Percentiles rank a stretch among this genome's conserved stretches.
Conservation (phyloP, 352 stramenopile species). For the Phytophthora sp. region DNA sequence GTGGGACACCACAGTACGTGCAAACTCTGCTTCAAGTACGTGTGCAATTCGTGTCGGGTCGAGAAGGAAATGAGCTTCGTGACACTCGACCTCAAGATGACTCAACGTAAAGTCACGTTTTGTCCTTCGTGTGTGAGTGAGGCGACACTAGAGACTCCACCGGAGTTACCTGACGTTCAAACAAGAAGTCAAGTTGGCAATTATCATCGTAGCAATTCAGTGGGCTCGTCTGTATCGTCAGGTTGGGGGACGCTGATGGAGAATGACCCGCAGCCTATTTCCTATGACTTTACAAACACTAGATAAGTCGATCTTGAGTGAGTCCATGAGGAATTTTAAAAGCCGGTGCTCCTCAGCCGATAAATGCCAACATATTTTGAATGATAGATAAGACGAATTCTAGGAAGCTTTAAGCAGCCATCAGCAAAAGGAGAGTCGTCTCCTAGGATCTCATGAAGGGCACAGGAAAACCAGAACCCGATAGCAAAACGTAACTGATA, state of each 20-base stretch:
- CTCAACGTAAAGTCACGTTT: conserved; percentile 51
- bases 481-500: too few species aligned
- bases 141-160: conserved; percentile 9
- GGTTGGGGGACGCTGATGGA: conserved; percentile 20
- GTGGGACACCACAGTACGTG: conserved; percentile 23
- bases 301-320: conserved; percentile 16
- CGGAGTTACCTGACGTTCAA: conserved; percentile 23
- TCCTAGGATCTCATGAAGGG: too few species aligned
- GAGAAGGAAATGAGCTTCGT: conserved; percentile 40
- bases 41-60: conserved; percentile 33
- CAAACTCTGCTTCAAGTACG: conserved; percentile 37
- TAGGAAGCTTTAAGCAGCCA: too few species aligned
- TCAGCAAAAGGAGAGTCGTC: too few species aligned
- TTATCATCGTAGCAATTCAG: conserved; percentile 23
- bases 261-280: conserved; percentile 13
- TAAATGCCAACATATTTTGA: conserved; percentile 7
- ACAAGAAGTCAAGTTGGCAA: conserved; percentile 2
- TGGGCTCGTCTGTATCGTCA: conserved; percentile 29
- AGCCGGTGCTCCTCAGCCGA: neutral
- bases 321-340: neutral
- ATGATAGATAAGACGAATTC: too few species aligned
- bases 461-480: too few species aligned
- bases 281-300: conserved; percentile 39
- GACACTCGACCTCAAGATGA: conserved; percentile 35
- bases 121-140: conserved; percentile 29